These are phyloP conservation scores for Taxillus chinensis DNA, from an alignment of 164 flowering plant species.

Conservation along the genomic window DNA sequence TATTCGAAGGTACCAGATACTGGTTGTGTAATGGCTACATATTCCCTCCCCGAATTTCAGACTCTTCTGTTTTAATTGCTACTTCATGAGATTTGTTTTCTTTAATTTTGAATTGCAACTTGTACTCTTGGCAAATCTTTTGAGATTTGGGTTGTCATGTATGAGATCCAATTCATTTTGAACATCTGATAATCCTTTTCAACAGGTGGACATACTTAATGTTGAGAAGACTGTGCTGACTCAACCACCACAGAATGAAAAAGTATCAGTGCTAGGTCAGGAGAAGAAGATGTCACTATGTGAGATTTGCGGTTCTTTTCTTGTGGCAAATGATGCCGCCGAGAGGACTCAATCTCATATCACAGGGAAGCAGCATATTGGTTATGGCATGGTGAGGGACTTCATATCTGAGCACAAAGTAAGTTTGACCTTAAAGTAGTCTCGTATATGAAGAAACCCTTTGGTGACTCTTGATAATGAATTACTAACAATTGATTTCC, in stretches of 20 bases:
- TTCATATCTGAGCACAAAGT: slow-evolving; percentile 81
- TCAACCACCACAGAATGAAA: slow-evolving; percentile 49
- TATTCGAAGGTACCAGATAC: no score
- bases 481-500: slow-evolving; percentile 6
- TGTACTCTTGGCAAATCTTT: background rate
- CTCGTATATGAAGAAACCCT: background rate
- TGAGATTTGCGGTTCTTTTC: slow-evolving; percentile 93
- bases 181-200: background rate
- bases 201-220: slow-evolving; percentile 81
- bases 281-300: slow-evolving; percentile 98
- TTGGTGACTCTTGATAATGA: background rate
- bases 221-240: slow-evolving; percentile 65
- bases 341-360: slow-evolving; percentile 97
- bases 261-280: slow-evolving; percentile 60
- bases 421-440: background rate
- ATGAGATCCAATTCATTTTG: background rate
- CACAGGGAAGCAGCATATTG: slow-evolving; percentile 95
- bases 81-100: background rate
- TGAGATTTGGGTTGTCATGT: background rate
- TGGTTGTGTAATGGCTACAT: background rate
- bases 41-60: no score
- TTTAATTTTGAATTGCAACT: background rate
- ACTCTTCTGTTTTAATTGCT: background rate
- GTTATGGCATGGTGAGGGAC: slow-evolving; percentile 95
- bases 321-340: slow-evolving; percentile 92